A percentile compares a stretch with the other conserved stretches of the same genome.
These are phyloP conservation scores for Calonectria hawksworthii DNA, from an alignment of 2,329 filamentous ascomycete genomes.

Conservation along the genomic window DNA sequence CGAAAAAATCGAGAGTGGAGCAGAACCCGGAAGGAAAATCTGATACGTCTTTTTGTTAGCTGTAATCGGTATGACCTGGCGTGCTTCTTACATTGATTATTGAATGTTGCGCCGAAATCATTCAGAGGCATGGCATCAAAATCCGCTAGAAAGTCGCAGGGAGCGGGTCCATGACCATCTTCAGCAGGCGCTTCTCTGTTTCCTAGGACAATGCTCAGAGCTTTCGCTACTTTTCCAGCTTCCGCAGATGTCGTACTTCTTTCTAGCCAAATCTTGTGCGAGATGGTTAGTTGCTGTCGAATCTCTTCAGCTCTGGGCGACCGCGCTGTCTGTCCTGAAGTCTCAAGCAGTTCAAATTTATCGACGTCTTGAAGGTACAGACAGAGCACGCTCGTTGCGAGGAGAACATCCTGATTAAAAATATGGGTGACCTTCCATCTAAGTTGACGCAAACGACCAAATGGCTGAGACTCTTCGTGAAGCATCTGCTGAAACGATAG, in stretches of 20 bases:
- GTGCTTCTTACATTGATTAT: constrained; percentile 34
- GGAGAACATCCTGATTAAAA: constrained; percentile 32
- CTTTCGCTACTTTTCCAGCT: constrained; percentile 32
- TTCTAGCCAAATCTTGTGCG: constrained; percentile 32
- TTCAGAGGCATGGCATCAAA: constrained; percentile 22
- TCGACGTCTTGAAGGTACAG: constrained; percentile 32
- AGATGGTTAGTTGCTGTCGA: constrained; percentile 24
- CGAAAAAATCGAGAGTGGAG: constrained; percentile 30
- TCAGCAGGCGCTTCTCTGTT: constrained; percentile 17
- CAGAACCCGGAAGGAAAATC: constrained; percentile 30
- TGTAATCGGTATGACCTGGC: constrained; percentile 5
- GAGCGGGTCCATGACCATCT: constrained; percentile 8
- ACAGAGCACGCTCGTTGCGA: constrained; percentile 33
- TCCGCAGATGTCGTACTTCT: constrained; percentile 29
- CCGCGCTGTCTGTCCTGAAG: constrained; percentile 15
- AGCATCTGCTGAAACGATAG: constrained; percentile 32
- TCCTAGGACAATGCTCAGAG: constrained; percentile 33
- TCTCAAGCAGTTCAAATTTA: constrained; percentile 26
- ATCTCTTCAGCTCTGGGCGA: constrained; percentile 23
- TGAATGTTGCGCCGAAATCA: constrained; percentile 21
- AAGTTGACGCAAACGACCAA: constrained; percentile 29
- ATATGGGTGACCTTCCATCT: constrained; percentile 30
- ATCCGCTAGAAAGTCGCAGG: constrained; percentile 26
- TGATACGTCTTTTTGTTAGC: constrained; percentile 26
- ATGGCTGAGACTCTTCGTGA: constrained; percentile 33